phyloP scores from a whole-genome alignment of 202 grass and related monocot species.

The Tripidium arundinaceum region DNA sequence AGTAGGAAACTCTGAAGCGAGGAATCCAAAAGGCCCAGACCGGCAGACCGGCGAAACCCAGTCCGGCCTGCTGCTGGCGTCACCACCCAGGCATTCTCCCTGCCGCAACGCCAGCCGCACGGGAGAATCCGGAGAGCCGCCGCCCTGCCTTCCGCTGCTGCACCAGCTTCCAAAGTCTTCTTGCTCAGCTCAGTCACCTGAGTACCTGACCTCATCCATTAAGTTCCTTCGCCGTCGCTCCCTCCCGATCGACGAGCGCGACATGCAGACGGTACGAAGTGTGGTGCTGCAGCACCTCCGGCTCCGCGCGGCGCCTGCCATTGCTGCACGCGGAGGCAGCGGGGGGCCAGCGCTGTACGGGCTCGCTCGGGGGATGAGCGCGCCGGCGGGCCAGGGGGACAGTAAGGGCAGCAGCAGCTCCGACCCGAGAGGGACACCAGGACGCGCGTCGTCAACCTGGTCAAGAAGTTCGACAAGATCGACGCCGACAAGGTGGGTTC shows the following conservation, averaged over 20 bases:
- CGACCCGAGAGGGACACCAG: conserved; percentile 23
- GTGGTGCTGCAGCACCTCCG: conserved; percentile 26
- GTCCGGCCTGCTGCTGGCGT: background rate
- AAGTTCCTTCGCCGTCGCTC: background rate
- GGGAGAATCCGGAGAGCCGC: background rate
- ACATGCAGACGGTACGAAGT: conserved; percentile 16
- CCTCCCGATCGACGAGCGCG: background rate
- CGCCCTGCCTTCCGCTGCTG: background rate
- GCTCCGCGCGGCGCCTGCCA: background rate
- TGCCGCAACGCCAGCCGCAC: conserved; percentile 8
- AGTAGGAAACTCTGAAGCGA: too few relatives aligned
- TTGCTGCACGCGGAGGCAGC: background rate
- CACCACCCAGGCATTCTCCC: too few relatives aligned
- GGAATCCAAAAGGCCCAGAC: background rate
- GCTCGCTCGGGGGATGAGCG: background rate
- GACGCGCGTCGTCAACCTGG: conserved; percentile 40
- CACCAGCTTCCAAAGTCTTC: background rate
- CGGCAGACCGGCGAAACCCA: too few relatives aligned
- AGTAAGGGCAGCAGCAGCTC: background rate
- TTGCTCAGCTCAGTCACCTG: background rate
- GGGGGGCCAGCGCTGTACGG: background rate
- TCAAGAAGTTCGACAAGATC: conserved; percentile 69
- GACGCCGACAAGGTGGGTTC: conserved; percentile 51
- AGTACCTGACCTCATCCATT: too few relatives aligned
- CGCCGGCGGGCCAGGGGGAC: background rate